Evolutionary conservation across 768 basidiomycete genomes (phyloP), one percentile per base, ranked within the genome.

Genomic region (Tulasnella sp.): DNA sequence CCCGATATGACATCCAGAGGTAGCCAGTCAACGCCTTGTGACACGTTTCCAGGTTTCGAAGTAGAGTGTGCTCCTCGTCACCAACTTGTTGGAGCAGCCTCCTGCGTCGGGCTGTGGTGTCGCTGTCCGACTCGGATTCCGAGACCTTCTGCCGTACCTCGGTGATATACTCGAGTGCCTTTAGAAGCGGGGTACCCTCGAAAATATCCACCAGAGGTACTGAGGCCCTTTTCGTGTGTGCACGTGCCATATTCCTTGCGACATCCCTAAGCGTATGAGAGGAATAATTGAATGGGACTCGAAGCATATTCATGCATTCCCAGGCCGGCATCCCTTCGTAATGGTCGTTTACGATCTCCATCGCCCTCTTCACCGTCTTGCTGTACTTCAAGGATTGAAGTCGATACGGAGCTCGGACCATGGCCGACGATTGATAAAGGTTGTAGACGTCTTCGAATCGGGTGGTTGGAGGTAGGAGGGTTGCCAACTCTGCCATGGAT

Each of bases 21-120:
- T 98, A 98, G 29, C 91, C 79, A 17, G 91, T 89, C 37, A 94
- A 80, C 38, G 88, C 83, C 80, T 91, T 91, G 83, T 99, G 95
- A 77, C 93, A 83, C 6, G 86, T 85, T 82, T 98, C 96, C 67
- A 98, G 82, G 17, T 73, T 74, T 14, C 78, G 71, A 67, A 84
- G 79, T n/a, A 76, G n/a, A 45, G 82, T 19, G 70, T 72, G 49
- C 29, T 37, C 79, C 81, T 79, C 25, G 76, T 79, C 42, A 38
- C 36, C 49, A 52, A 79, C 42, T 52, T 74, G 67, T 14, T 64
- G n/a, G 38, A 72, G 71, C 15, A 78, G 73, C 36, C 36, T 74
- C 58, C 31, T 64, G 58, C 58, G 58, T 25, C 15, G 11, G 58
- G 31, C 17, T 3, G 58, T 8, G 38, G 37, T 70, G 54, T 31